Percentiles rank a stretch among this genome's conserved stretches.
Conservation (phyloP, 139 green algal species). For the Asterochloris sp. region DNA sequence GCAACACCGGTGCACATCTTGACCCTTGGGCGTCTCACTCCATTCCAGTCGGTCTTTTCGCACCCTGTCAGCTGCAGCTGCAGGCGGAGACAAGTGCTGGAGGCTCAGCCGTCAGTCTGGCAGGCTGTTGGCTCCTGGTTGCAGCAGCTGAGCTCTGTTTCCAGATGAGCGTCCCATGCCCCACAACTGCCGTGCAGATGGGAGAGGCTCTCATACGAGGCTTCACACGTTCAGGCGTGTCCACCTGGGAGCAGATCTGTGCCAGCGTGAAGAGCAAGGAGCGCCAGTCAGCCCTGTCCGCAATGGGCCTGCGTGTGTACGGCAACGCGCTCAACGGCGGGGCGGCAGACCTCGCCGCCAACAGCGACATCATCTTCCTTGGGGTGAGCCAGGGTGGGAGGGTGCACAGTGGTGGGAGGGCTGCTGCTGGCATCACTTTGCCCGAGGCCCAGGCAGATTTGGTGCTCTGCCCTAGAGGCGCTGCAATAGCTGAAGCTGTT, state of each 20-base stretch:
- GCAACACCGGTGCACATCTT: not conserved
- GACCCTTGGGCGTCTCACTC: too few relatives aligned
- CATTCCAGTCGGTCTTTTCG: too few relatives aligned
- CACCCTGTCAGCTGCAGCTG: too few relatives aligned
- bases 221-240: conserved; percentile 42
- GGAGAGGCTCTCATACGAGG: conserved; percentile 63
- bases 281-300: conserved; percentile 13
- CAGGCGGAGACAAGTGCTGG: not conserved
- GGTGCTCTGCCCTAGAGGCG: too few relatives aligned
- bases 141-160: not conserved
- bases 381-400: not conserved
- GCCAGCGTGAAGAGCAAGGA: conserved; percentile 23
- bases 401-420: too few relatives aligned
- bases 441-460: too few relatives aligned
- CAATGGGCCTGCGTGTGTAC: conserved; percentile 4
- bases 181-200: conserved; percentile 36
- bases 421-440: too few relatives aligned
- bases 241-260: not conserved
- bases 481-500: too few relatives aligned
- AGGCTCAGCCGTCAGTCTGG: not conserved
- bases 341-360: conserved; percentile 12
- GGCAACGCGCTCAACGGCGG: conserved; percentile 4
- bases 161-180: not conserved
- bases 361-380: conserved; percentile 22
- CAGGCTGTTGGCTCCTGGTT: not conserved